phyloP scores from a whole-genome alignment of 2,329 filamentous ascomycete genomes.

The Eurotiales sp. region DNA sequence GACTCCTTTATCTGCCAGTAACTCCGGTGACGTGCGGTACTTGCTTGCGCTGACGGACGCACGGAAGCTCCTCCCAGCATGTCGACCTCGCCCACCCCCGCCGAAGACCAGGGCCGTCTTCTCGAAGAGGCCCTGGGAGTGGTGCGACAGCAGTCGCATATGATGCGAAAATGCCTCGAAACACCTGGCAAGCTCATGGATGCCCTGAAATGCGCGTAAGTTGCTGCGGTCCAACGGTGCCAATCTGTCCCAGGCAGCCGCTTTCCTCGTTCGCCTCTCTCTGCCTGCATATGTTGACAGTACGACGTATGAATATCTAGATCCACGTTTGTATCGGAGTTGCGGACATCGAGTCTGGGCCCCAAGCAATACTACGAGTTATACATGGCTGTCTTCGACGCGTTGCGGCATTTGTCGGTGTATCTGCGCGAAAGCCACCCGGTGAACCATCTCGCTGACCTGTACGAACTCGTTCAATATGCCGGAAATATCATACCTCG shows the following conservation, averaged over 20 bases:
- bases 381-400: constrained; percentile 99
- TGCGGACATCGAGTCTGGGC: constrained; percentile 93
- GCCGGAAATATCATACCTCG: constrained; percentile 96
- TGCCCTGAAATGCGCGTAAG: constrained; percentile 97
- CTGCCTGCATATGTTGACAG: constrained; percentile 11
- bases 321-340: constrained; percentile 96
- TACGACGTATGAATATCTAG: constrained; percentile 50
- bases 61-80: constrained; percentile 33
- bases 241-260: constrained; percentile 24
- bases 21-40: background rate
- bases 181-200: constrained; percentile 99
- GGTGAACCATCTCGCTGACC: constrained; percentile 93
- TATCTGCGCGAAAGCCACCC: constrained; percentile 97
- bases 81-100: constrained; percentile 55
- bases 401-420: constrained; percentile 89
- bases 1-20: background rate
- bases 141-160: constrained; percentile 90
- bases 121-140: constrained; percentile 95
- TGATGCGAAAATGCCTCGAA: constrained; percentile 98
- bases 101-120: constrained; percentile 82
- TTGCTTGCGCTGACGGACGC: background rate
- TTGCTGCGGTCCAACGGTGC: constrained; percentile 20
- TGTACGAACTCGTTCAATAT: constrained; percentile 98
- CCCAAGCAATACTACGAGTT: constrained; percentile 99
- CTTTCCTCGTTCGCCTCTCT: background rate